These are phyloP conservation scores for Chytriomyces confervae DNA, from an alignment of 192 early-diverging fungal genomes.

Conservation along the genomic window DNA sequence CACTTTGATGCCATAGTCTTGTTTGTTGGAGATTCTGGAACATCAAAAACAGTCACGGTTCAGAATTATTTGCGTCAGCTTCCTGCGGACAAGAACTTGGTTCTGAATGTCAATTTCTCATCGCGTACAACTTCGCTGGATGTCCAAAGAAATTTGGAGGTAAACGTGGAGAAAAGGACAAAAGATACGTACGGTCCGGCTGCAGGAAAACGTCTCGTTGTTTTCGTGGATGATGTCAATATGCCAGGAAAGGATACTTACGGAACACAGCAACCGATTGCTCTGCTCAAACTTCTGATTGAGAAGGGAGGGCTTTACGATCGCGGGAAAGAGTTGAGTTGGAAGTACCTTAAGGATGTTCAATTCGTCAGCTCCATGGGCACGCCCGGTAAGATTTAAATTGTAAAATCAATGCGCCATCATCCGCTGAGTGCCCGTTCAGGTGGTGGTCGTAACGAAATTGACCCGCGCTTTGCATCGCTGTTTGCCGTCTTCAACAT, in stretches of 20 bases:
- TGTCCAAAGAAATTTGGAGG: slow-evolving; percentile 66
- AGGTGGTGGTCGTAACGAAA: slow-evolving; percentile 67
- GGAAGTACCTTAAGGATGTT: slow-evolving; percentile 67
- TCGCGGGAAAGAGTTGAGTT: slow-evolving; percentile 66
- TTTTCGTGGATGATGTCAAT: slow-evolving; percentile 66
- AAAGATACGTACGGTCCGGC: slow-evolving; percentile 68
- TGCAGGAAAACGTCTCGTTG: slow-evolving; percentile 58
- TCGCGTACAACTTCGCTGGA: slow-evolving; percentile 63
- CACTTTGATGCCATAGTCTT: slow-evolving; percentile 38
- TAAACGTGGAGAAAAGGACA: slow-evolving; percentile 65
- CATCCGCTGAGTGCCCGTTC: not conserved
- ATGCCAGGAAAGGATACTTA: slow-evolving; percentile 71
- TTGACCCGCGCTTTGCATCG: slow-evolving; percentile 64
- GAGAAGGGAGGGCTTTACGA: slow-evolving; percentile 65
- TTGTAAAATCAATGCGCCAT: not conserved
- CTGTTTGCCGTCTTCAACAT: slow-evolving; percentile 67
- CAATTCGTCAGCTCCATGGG: slow-evolving; percentile 67
- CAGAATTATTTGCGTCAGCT: slow-evolving; percentile 58
- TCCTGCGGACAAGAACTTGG: slow-evolving; percentile 57
- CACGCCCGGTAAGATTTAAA: slow-evolving; percentile 45
- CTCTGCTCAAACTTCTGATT: slow-evolving; percentile 63
- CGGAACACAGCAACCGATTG: slow-evolving; percentile 69
- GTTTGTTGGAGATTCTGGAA: slow-evolving; percentile 68
- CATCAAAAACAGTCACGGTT: slow-evolving; percentile 66
- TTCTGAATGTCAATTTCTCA: slow-evolving; percentile 67